phyloP scores from a whole-genome alignment of 805 yeast species.

The Geotrichum ghanense region DNA sequence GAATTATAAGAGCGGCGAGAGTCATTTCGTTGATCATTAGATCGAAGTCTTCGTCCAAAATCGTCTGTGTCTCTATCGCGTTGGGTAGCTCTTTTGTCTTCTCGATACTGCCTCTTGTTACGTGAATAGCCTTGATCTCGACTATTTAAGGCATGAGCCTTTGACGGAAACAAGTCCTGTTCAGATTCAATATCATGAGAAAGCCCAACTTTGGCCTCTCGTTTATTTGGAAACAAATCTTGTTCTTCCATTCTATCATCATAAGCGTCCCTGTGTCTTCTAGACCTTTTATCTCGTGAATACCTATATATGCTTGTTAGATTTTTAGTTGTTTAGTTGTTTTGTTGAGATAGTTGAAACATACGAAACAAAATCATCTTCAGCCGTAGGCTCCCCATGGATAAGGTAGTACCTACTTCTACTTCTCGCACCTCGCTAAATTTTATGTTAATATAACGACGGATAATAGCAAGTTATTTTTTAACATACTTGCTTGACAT shows the following conservation, averaged over 20 bases:
- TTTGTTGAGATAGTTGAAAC: conserved; percentile 8
- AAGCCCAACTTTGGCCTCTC: conserved; percentile 3
- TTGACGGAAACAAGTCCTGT: conserved; percentile 1
- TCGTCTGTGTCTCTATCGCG: neutral
- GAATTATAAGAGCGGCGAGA: too few relatives aligned
- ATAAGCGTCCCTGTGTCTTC: conserved; percentile 4
- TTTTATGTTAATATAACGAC: neutral
- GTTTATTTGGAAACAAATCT: conserved; percentile 29
- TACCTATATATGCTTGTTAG: neutral
- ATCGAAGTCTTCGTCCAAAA: neutral
- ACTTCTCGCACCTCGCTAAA: conserved; percentile 37
- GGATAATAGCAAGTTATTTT: neutral
- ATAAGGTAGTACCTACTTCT: conserved; percentile 53
- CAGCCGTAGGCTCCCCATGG: conserved; percentile 56
- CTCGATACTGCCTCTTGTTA: neutral
- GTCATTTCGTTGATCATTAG: too few relatives aligned
- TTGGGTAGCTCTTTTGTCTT: neutral
- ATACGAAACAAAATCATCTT: conserved; percentile 18
- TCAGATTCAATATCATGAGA: neutral
- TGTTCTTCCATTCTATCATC: conserved; percentile 15
- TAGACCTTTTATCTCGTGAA: conserved; percentile 1
- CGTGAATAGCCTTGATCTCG: too few relatives aligned
- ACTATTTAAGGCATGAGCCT: neutral
- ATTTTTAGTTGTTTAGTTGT: neutral
- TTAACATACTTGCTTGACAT: conserved; percentile 35